These are phyloP conservation scores for Mallotus nudiflorus DNA, from an alignment of 345 rosid genomes.

Conservation along the genomic window DNA sequence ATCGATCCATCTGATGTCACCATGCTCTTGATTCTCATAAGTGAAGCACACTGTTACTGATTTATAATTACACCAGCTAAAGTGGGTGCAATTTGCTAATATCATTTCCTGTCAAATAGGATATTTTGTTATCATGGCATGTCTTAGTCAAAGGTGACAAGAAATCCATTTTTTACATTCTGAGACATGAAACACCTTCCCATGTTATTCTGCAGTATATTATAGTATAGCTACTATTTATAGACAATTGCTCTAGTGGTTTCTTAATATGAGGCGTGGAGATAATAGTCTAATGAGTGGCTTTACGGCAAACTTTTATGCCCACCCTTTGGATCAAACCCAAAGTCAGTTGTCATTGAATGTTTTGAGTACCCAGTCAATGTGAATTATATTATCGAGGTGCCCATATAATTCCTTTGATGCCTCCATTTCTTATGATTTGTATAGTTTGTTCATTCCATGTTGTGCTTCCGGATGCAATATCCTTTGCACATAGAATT, in stretches of 20 bases:
- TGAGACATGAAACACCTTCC: not conserved
- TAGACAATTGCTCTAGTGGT: not conserved
- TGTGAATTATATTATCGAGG: too few species aligned
- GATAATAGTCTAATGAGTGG: not conserved
- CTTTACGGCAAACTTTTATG: not conserved
- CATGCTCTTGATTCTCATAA: conserved; percentile 3
- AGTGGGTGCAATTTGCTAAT: not conserved
- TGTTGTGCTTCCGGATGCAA: not conserved
- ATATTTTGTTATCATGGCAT: not conserved
- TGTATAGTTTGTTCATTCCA: not conserved
- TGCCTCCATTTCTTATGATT: not conserved
- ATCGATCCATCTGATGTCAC: not conserved
- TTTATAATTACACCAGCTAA: not conserved
- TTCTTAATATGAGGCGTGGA: not conserved
- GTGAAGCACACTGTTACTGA: not conserved
- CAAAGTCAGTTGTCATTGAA: not conserved
- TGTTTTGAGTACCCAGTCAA: not conserved
- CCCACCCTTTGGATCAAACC: not conserved
- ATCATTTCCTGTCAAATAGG: not conserved
- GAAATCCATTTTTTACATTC: not conserved
- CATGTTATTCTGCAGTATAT: not conserved
- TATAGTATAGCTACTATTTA: not conserved
- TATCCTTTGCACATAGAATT: not conserved
- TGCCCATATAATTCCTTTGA: too few species aligned
- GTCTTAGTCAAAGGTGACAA: not conserved